Conservation (phyloP, 164 flowering plant genomes). For the Houttuynia cordata region DNA sequence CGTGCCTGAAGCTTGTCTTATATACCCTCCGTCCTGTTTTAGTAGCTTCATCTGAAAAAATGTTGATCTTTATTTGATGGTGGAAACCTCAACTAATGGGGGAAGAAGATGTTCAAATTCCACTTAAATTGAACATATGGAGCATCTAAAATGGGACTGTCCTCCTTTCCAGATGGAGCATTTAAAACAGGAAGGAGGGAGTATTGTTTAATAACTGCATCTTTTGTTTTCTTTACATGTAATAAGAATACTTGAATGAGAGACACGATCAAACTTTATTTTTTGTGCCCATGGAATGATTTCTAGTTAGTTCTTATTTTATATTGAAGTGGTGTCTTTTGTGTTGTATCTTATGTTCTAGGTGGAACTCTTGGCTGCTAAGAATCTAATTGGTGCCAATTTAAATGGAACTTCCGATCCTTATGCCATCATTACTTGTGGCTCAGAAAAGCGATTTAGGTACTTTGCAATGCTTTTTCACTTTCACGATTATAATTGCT, state of each 20-base stretch:
- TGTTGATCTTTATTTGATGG: no score
- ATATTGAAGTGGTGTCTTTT: neutral
- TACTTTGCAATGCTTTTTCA: slow-evolving; percentile 14
- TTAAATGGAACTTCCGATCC: slow-evolving; percentile 99
- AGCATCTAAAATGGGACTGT: no score
- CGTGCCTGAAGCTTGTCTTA: neutral
- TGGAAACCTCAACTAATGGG: no score
- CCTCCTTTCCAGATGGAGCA: no score
- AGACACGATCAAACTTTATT: neutral
- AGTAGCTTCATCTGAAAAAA: no score
- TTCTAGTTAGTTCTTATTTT: neutral
- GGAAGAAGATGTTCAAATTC: no score
- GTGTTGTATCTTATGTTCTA: slow-evolving; percentile 13
- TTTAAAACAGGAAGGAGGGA: no score
- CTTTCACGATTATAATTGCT: neutral
- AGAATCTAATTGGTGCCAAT: slow-evolving; percentile 92
- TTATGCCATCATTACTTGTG: slow-evolving; percentile 94
- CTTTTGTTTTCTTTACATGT: neutral
- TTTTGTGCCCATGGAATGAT: neutral
- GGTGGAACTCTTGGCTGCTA: slow-evolving; percentile 93
- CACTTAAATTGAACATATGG: no score
- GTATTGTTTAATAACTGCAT: neutral
- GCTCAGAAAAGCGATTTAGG: slow-evolving; percentile 90
- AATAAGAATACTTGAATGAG: neutral
- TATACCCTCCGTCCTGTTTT: no score